These are phyloP conservation scores for Suillus paluster DNA, from an alignment of 768 basidiomycete genomes.

Conservation along the genomic window DNA sequence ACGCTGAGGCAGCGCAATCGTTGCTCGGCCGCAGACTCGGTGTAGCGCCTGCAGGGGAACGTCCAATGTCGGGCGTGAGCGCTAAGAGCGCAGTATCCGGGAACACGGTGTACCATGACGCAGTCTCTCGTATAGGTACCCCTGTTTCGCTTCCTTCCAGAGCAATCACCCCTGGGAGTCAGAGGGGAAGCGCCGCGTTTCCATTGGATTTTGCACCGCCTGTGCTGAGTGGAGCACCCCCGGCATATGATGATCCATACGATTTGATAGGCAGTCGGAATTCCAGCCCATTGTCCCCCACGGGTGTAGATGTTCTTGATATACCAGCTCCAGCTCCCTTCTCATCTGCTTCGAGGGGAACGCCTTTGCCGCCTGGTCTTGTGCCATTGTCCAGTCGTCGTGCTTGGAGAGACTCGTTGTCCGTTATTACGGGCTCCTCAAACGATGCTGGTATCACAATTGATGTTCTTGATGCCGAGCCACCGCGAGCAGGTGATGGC, in stretches of 20 bases:
- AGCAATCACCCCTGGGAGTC: slow-evolving; percentile 50
- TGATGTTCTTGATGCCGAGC: slow-evolving; percentile 71
- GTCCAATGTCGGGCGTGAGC: slow-evolving; percentile 65
- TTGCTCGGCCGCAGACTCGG: slow-evolving; percentile 38
- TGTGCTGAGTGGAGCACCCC: slow-evolving; percentile 30
- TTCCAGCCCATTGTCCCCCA: slow-evolving; percentile 30
- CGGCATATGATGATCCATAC: slow-evolving; percentile 39
- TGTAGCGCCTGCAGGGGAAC: slow-evolving; percentile 44
- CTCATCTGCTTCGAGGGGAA: slow-evolving; percentile 39
- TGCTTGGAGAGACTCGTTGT: slow-evolving; percentile 41
- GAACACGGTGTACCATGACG: slow-evolving; percentile 67
- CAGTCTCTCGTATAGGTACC: slow-evolving; percentile 50
- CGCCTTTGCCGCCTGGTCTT: slow-evolving; percentile 44
- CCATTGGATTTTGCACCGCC: slow-evolving; percentile 16
- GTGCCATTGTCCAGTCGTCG: slow-evolving; percentile 28
- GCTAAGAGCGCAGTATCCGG: slow-evolving; percentile 56
- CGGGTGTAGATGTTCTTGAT: slow-evolving; percentile 53
- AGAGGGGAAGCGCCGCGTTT: slow-evolving; percentile 19
- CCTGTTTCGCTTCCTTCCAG: slow-evolving; percentile 46
- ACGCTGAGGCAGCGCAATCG: slow-evolving; percentile 50
- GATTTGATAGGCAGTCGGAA: slow-evolving; percentile 27
- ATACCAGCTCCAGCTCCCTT: slow-evolving; percentile 61
- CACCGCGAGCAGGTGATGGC: slow-evolving; percentile 60
- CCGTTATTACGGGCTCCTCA: slow-evolving; percentile 35
- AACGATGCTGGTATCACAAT: slow-evolving; percentile 44